A percentile compares a stretch with the other conserved stretches of the same genome.
Conservation (phyloP, 352 stramenopile species). For the Thalassiosira exigua region DNA sequence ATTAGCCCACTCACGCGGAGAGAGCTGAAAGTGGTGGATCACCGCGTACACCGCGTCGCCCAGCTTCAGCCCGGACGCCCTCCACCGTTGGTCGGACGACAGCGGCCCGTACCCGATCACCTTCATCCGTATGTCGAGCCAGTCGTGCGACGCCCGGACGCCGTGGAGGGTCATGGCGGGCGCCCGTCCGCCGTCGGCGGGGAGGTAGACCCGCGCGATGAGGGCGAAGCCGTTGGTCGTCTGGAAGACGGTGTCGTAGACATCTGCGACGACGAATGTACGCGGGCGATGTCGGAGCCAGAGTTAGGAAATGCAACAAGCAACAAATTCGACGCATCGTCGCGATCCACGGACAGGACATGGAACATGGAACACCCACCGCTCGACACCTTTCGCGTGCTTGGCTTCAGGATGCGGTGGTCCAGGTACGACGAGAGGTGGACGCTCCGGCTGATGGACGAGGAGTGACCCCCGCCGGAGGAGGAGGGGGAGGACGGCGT, state of each 20-base stretch:
- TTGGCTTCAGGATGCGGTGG: conserved; percentile 69
- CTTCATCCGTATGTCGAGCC: conserved; percentile 74
- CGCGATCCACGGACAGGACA: too few relatives aligned
- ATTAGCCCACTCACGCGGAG: conserved; percentile 64
- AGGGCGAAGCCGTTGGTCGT: conserved; percentile 74
- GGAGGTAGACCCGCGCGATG: conserved; percentile 77
- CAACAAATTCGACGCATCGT: conserved; percentile 20
- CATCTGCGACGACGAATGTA: too few relatives aligned
- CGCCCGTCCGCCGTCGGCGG: conserved; percentile 22
- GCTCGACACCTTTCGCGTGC: conserved; percentile 67
- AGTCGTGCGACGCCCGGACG: conserved; percentile 69
- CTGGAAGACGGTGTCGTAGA: conserved; percentile 85
- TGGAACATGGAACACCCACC: conserved; percentile 53
- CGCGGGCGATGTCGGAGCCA: conserved; percentile 35
- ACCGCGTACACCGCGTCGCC: conserved; percentile 76
- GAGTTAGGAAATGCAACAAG: conserved; percentile 9
- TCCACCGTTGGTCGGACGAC: conserved; percentile 66
- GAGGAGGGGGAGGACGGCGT: neutral
- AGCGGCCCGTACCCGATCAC: conserved; percentile 75
- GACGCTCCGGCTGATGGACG: conserved; percentile 16
- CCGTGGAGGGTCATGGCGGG: conserved; percentile 74
- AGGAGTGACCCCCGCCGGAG: neutral
- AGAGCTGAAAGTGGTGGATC: conserved; percentile 81
- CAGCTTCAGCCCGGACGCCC: conserved; percentile 56
- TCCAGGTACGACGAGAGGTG: conserved; percentile 77